These are phyloP conservation scores for Arctium minus DNA, from an alignment of 129 eudicot species.

Conservation along the genomic window DNA sequence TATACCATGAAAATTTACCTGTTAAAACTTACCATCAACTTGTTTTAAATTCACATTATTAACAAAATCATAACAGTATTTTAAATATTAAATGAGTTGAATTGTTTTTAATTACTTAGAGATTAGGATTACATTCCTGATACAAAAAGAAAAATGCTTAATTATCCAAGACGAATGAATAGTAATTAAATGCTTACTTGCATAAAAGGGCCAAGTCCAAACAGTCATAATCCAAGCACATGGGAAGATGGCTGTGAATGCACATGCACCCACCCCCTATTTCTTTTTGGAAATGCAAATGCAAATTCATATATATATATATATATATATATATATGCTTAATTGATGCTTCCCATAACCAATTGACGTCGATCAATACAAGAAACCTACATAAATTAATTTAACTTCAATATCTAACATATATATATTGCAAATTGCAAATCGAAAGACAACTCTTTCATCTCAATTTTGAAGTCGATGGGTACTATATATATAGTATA, in stretches of 20 bases:
- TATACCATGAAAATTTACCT: background rate
- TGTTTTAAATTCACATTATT: background rate
- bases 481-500: too few relatives aligned
- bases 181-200: background rate
- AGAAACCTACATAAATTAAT: too few relatives aligned
- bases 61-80: background rate
- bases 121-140: background rate
- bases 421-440: background rate
- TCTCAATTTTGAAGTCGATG: background rate
- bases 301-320: background rate
- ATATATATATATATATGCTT: too few relatives aligned
- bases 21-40: background rate
- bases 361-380: too few relatives aligned
- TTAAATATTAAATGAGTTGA: too few relatives aligned
- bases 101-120: background rate
- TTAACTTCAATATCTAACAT: too few relatives aligned
- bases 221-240: conserved; percentile 20
- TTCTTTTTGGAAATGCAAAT: conserved; percentile 19
- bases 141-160: background rate
- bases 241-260: conserved; percentile 31
- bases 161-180: background rate
- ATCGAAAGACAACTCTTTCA: too few relatives aligned
- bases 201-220: background rate
- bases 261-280: conserved; percentile 28
- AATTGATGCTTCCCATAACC: too few relatives aligned